Base-by-base conservation (phyloP, 495 filamentous ascomycete genomes). In the Hypoxylon fragiforme region DNA sequence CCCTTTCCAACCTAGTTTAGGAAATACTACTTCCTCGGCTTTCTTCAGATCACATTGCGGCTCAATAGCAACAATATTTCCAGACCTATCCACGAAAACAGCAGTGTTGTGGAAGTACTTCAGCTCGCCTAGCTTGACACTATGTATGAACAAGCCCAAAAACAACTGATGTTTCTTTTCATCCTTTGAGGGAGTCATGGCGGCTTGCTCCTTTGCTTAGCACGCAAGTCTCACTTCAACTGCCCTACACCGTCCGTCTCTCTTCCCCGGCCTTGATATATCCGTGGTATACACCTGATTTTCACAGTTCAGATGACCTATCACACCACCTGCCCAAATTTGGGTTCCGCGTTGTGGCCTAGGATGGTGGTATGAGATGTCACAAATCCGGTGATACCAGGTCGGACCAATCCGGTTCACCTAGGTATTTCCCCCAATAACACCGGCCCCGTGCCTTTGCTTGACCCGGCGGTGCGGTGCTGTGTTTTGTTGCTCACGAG, bases 81-180 rank as follows among this genome's bases (percentile, higher is more conserved):
- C 91, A 3, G 75, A 26, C 13, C 70, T 69, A 41, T 85, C 80
- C 2, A 95, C 90, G 61, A 77, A 85, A 8, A 95, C 70, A 2
- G 81, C 85, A 4, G 84, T 78, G 46, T 81, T 69, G 42, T 83
- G 73, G 18, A 83, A 59, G 70, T 77, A 74, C 28, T 85, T 78
- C 16, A 88, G 71, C 50, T 83, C 73, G 19, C 70, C 65, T 19
- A 85, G 70, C 6, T 68, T 71, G 54, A 73, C 76, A 70, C 77
- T 73, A 64, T 87, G 80, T 45, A 86, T 73, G 53, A 86, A 86
- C 7, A 77, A 70, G 24, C 85, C 85, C 39, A 75, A 41, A 44
- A 75, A 77, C 9, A 74, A 20, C 48, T 72, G 67, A 56, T n/a
- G n/a, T n/a, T 71, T 69, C 54, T 60, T 65, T 2, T 34, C 24